Conservation (phyloP, 1,139 yeast species). For the Saccharomycopsis hybrid region DNA sequence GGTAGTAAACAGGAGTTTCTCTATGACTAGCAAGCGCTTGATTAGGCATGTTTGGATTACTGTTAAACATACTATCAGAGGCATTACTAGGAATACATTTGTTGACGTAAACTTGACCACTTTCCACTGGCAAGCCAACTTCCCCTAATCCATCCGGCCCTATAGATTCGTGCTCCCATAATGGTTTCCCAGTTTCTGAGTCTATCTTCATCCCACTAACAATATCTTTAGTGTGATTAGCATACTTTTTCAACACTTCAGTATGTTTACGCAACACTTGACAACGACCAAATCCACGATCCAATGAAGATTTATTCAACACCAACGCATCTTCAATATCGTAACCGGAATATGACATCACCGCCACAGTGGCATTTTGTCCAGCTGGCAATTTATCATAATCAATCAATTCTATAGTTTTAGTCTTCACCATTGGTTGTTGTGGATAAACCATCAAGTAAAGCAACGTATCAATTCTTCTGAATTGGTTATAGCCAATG, state of each 20-base stretch:
- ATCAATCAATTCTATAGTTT: slow-evolving; percentile 90
- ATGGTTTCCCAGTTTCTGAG: slow-evolving; percentile 61
- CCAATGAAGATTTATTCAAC: slow-evolving; percentile 84
- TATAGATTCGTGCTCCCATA: slow-evolving; percentile 76
- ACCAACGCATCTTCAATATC: slow-evolving; percentile 99
- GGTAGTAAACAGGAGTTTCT: slow-evolving; percentile 86
- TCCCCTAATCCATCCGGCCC: slow-evolving; percentile 98
- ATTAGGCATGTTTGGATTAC: slow-evolving; percentile 34
- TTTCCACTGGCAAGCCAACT: slow-evolving; percentile 84
- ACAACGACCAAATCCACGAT: slow-evolving; percentile 97
- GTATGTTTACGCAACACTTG: slow-evolving; percentile 95
- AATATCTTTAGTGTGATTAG: slow-evolving; percentile 89
- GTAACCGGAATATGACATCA: slow-evolving; percentile 97
- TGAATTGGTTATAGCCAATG: slow-evolving; percentile 92
- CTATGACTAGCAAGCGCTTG: slow-evolving; percentile 38
- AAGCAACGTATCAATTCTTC: slow-evolving; percentile 88
- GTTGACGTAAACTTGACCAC: slow-evolving; percentile 92
- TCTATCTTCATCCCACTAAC: slow-evolving; percentile 88
- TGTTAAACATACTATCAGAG: slow-evolving; percentile 61
- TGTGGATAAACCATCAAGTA: slow-evolving; percentile 97
- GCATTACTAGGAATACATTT: slow-evolving; percentile 89
- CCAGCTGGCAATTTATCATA: slow-evolving; percentile 98
- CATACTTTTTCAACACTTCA: slow-evolving; percentile 79
- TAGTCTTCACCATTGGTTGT: slow-evolving; percentile 98
- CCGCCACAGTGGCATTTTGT: slow-evolving; percentile 97